Base-by-base conservation (phyloP, 2,329 filamentous ascomycete species). In the Colletotrichum falcatum region DNA sequence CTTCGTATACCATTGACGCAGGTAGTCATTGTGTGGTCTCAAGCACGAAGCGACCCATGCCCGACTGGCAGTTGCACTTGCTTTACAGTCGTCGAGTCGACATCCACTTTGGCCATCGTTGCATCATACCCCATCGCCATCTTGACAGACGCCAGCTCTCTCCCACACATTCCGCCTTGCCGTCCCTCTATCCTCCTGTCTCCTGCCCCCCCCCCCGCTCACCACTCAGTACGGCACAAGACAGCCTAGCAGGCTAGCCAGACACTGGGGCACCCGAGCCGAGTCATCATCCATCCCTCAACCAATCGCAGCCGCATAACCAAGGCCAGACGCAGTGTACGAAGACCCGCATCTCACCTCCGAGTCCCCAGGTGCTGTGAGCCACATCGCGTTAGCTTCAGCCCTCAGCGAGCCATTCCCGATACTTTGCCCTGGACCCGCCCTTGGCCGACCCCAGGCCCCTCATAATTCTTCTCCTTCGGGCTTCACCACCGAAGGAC, bases 401-500 rank as follows among this genome's bases (percentile, higher is more conserved):
- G 23, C 33, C 33, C 23, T 46, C 46, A 62, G 60, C 35, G 33
- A 58, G 35, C 23, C 54, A 58, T 58, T 51, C 46, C 33, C 33
- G 23, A 33, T 30, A 39, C 35, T 51, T 37, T 42, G 53, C 65
- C 55, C 62, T 66, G 44, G 49, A 61, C 26, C 49, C 66, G 66
- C 66, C 37, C 62, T 61, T 56, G 62, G 55, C 62, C 62, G 39
- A 55, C 66, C 44, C 51, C 54, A 69, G 37, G 18, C 18, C n/a
- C 66, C 46, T 61, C 66, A 66, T 33, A n/a, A 11, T 48, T 23
- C 49, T 44, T 63, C 65, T 51, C 11, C 62, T 70, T 70, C 62
- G 53, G 66, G 66, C 55, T 66, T 61, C 55, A 70, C 66, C 54
- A 66, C 62, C 66, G 66, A 70, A 55, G 55, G 39, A 18, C 55